phyloP scores from a whole-genome alignment of 345 rosid species.

The Arabis alpina region DNA sequence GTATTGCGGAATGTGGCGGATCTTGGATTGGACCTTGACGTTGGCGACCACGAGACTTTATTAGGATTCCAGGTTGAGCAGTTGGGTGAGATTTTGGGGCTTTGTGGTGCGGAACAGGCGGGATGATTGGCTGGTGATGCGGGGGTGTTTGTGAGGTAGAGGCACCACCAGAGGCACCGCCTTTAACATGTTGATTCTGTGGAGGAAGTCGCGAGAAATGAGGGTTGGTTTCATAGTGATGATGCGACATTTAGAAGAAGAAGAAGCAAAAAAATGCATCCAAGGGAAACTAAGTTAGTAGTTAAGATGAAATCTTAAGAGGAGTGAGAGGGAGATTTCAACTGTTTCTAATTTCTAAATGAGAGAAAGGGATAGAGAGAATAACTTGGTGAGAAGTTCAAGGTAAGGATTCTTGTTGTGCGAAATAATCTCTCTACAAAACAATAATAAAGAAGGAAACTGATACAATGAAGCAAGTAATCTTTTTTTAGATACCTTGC shows the following conservation, averaged over 20 bases:
- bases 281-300: slow-evolving; percentile 19
- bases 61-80: slow-evolving; percentile 16
- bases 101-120: slow-evolving; percentile 15
- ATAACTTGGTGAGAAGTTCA: slow-evolving; percentile 69
- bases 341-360: slow-evolving; percentile 29
- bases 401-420: slow-evolving; percentile 58
- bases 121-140: slow-evolving; percentile 2
- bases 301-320: slow-evolving; percentile 30
- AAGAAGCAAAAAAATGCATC: slow-evolving; percentile 1
- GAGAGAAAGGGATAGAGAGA: slow-evolving; percentile 40
- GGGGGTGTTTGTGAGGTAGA: slow-evolving; percentile 40
- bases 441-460: slow-evolving; percentile 41
- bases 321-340: slow-evolving; percentile 14
- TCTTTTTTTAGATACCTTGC: slow-evolving; percentile 45
- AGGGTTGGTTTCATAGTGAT: slow-evolving; percentile 64
- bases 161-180: slow-evolving; percentile 19
- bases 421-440: slow-evolving; percentile 13
- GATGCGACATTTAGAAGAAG: slow-evolving; percentile 47
- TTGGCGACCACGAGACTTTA: slow-evolving; percentile 35
- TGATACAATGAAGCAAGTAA: slow-evolving; percentile 63
- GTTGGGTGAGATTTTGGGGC: slow-evolving; percentile 13
- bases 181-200: slow-evolving; percentile 34
- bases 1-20: slow-evolving; percentile 26
- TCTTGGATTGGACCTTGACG: slow-evolving; percentile 30
- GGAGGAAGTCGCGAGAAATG: slow-evolving; percentile 46